These are phyloP conservation scores for Fraxinus nigra DNA, from an alignment of 305 asterid species.

Conservation along the genomic window DNA sequence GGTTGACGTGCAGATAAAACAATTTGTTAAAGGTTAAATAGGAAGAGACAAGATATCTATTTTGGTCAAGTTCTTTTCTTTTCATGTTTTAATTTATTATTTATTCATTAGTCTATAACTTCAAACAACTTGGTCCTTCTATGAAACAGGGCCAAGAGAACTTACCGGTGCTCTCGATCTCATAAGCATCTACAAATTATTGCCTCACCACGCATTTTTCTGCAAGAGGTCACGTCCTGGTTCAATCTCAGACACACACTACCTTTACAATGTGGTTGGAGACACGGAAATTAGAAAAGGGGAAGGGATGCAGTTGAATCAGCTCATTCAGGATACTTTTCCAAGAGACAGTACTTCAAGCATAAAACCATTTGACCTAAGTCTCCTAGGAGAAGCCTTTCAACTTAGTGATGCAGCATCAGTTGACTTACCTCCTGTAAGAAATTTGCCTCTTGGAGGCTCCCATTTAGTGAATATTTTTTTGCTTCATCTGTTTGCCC, in stretches of 20 bases:
- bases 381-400: conserved; percentile 49
- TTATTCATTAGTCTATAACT: background rate
- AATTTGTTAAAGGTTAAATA: background rate
- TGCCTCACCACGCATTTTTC: conserved; percentile 22
- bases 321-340: conserved; percentile 32
- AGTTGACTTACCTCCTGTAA: conserved; percentile 34
- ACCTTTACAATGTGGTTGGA: conserved; percentile 31
- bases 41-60: background rate
- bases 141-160: conserved; percentile 21
- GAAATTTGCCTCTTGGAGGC: conserved; percentile 1
- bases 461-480: conserved; percentile 12
- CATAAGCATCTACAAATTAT: conserved; percentile 17
- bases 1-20: background rate
- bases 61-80: background rate
- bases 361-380: conserved; percentile 41
- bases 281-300: conserved; percentile 42
- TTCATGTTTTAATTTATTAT: background rate
- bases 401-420: conserved; percentile 38
- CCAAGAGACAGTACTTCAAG: conserved; percentile 19
- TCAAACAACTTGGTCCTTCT: background rate
- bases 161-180: conserved; percentile 28
- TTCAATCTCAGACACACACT: conserved; percentile 22
- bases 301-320: conserved; percentile 51
- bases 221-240: conserved; percentile 22
- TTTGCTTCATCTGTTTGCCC: background rate